A percentile compares a stretch with the other conserved stretches of the same genome.
Evolutionary conservation across 345 rosid genomes (phyloP).

Genomic region (Syzygium grande): DNA sequence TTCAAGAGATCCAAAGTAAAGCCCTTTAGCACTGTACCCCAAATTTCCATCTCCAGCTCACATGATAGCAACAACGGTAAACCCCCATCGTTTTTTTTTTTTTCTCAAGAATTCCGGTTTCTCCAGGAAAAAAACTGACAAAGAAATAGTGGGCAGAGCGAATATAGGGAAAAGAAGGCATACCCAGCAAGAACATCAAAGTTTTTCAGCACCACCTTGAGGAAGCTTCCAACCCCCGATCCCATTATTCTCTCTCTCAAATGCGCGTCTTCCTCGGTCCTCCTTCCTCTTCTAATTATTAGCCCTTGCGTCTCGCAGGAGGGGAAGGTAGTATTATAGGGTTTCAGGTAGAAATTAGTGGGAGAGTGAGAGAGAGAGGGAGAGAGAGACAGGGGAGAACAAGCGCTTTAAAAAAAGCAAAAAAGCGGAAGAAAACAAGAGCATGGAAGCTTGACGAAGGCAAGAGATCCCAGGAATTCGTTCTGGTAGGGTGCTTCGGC

Average conservation of each 20-base stretch:
- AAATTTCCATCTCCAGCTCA: neutral
- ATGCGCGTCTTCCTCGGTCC: neutral
- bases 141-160: neutral
- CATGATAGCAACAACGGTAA: neutral
- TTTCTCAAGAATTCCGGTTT: neutral
- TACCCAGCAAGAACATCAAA: slow-evolving; percentile 95
- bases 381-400: neutral
- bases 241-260: slow-evolving; percentile 30
- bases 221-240: slow-evolving; percentile 59
- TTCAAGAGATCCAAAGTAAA: neutral
- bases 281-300: neutral
- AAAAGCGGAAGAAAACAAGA: neutral
- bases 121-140: neutral
- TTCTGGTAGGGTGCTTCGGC: neutral
- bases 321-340: slow-evolving; percentile 4
- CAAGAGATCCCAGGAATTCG: neutral
- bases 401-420: neutral
- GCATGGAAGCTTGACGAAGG: neutral
- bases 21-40: neutral
- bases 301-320: neutral
- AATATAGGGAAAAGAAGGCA: neutral
- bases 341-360: neutral
- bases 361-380: neutral
- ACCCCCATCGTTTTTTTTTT: neutral
- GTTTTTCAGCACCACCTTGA: slow-evolving; percentile 65